These are phyloP conservation scores for Lignosus rhinocerotis DNA, from an alignment of 1,284 basidiomycete genomes.

Conservation along the genomic window DNA sequence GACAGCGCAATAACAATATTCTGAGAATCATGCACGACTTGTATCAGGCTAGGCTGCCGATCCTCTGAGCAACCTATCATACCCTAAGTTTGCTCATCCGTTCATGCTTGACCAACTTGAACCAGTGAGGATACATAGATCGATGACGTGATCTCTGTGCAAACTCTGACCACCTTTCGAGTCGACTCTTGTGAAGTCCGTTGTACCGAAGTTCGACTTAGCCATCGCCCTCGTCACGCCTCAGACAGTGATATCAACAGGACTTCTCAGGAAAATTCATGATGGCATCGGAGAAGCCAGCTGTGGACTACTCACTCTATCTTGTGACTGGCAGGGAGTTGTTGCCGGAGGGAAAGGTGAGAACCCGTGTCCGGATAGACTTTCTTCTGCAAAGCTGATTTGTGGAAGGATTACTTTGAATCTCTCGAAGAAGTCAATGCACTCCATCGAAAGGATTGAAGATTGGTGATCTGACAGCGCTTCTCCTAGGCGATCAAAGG, in stretches of 20 bases:
- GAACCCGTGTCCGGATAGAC: not conserved
- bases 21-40: too few species aligned
- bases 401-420: conserved; percentile 68
- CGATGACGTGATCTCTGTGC: not conserved
- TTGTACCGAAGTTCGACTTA: not conserved
- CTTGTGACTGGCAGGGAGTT: conserved; percentile 85
- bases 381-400: not conserved
- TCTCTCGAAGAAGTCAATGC: conserved; percentile 72
- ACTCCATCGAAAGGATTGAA: not conserved
- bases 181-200: not conserved
- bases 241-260: too few species aligned
- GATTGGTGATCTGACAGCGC: conserved; percentile 8
- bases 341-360: conserved; percentile 78
- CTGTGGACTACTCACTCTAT: conserved; percentile 75
- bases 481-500: conserved; percentile 68
- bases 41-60: too few species aligned
- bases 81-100: too few species aligned
- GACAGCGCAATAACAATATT: too few species aligned
- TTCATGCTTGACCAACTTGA: not conserved
- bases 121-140: not conserved
- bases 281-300: conserved; percentile 18
- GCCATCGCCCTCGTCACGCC: not conserved
- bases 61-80: too few species aligned
- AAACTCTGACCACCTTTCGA: not conserved
- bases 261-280: not conserved